These are phyloP conservation scores for Fusarium pseudonygamai DNA, from an alignment of 2,329 filamentous ascomycete species.

Conservation along the genomic window DNA sequence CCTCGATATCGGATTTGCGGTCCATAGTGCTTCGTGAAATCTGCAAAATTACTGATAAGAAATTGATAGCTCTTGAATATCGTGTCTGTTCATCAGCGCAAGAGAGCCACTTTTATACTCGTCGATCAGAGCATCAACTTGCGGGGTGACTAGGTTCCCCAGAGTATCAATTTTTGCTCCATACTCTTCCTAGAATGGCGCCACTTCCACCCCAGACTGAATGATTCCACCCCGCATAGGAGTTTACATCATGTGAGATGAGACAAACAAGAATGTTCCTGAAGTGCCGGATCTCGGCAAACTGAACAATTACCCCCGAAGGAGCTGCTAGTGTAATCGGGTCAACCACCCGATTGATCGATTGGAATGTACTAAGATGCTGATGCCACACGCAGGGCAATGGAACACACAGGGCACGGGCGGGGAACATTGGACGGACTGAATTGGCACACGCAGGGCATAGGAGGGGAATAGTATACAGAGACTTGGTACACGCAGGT, in stretches of 20 bases:
- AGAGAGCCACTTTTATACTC: constrained; percentile 9
- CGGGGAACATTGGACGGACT: not conserved
- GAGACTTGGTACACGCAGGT: not conserved
- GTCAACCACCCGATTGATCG: not conserved
- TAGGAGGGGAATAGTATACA: not conserved
- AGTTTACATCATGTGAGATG: not conserved
- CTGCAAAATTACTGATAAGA: not conserved
- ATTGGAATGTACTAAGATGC: not conserved
- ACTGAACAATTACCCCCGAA: not conserved
- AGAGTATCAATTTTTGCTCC: not conserved
- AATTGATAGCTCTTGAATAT: not conserved
- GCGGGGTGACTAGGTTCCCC: constrained; percentile 5
- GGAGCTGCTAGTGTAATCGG: not conserved
- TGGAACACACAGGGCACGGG: constrained; percentile 3
- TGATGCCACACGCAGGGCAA: constrained; percentile 3
- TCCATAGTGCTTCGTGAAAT: not conserved
- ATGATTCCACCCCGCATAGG: constrained; percentile 1
- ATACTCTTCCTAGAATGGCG: constrained; percentile 1
- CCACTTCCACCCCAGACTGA: not conserved
- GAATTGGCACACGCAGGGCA: constrained; percentile 17
- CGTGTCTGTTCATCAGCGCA: not conserved
- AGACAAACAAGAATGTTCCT: not conserved
- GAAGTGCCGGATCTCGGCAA: not conserved
- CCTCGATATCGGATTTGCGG: constrained; percentile 34
- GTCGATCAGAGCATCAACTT: not conserved